Evolutionary conservation across 306 rosid genomes (phyloP), one percentile per base, ranked within the genome.

Genomic region (Malus orientalis): DNA sequence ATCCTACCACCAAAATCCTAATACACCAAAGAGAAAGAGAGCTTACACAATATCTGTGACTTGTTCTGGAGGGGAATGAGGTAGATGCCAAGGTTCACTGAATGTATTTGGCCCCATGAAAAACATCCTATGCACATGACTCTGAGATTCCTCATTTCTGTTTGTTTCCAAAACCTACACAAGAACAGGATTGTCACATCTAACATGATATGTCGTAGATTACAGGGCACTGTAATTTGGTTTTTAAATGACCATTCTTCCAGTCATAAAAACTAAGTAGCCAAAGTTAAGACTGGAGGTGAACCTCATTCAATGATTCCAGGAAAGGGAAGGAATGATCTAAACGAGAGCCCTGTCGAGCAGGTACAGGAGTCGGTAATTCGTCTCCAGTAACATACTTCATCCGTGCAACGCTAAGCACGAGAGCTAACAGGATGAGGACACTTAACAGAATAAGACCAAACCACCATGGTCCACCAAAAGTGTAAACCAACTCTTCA

Each of bases 241-340:
- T 58, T 4, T 29, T 23, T 38, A 36, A 47, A 15, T 22, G 25
- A 8, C 19, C 18, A 66, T 30, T 47, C 22, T 55, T 49, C 40
- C 42, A 22, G 23, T 62, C 19, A 62, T 73, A 58, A 29, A 42
- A 42, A 18, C 14, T 8, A 67, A 68, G 79, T 62, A 73, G 75
- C 73, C 67, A 44, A 59, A 75, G 71, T 67, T 80, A 70, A 79
- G 76, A 69, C 58, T 66, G 54, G 86, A 75, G 63, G 71, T 47
- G 78, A 64, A 95, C 98, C 97, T 95, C 98, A 86, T 92, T 95
- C 79, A 95, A 79, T 5, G 98, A 95, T 84, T 95, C 97, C 66
- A 95, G 90, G 84, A 95, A 95, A 69, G 98, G 98, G 78, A 95
- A 95, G 73, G 97, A 95, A 80, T 92, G 84, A 83, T 89, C 92